These are phyloP conservation scores for Cystofilobasidium ferigula DNA, from an alignment of 768 basidiomycete species.

Conservation along the genomic window DNA sequence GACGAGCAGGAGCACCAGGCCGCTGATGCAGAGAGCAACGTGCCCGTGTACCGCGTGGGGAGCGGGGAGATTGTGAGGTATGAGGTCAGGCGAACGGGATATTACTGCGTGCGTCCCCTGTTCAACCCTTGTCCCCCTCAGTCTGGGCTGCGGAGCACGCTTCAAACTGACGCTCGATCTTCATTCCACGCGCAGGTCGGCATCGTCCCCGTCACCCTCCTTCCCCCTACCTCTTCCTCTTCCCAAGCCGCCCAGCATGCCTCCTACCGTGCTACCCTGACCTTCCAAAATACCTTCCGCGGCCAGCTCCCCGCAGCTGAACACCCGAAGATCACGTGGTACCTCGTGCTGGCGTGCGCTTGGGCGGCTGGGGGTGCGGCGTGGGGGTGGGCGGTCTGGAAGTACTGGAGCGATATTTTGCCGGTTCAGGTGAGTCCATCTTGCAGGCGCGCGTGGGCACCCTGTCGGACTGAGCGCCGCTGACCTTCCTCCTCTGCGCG, in stretches of 20 bases:
- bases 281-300: constrained; percentile 77
- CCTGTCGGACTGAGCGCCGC: neutral
- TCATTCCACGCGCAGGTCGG: constrained; percentile 39
- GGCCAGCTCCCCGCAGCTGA: constrained; percentile 84
- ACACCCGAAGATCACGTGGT: constrained; percentile 98
- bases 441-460: too few species aligned
- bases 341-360: constrained; percentile 68
- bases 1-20: constrained; percentile 61
- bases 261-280: constrained; percentile 61
- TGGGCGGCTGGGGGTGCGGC: constrained; percentile 56
- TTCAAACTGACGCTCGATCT: neutral
- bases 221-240: constrained; percentile 35
- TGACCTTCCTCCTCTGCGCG: neutral
- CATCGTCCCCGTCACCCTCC: constrained; percentile 76
- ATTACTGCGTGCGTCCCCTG: constrained; percentile 71
- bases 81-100: constrained; percentile 71
- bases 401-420: constrained; percentile 67
- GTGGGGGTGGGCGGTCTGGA: constrained; percentile 79
- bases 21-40: too few species aligned
- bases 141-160: too few species aligned
- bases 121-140: neutral
- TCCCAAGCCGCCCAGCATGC: constrained; percentile 54
- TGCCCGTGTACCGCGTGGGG: neutral
- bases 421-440: constrained; percentile 61
- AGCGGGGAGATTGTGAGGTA: constrained; percentile 41